These are phyloP conservation scores for Phanerodontia chrysosporium DNA, from an alignment of 768 basidiomycete genomes.

Conservation along the genomic window DNA sequence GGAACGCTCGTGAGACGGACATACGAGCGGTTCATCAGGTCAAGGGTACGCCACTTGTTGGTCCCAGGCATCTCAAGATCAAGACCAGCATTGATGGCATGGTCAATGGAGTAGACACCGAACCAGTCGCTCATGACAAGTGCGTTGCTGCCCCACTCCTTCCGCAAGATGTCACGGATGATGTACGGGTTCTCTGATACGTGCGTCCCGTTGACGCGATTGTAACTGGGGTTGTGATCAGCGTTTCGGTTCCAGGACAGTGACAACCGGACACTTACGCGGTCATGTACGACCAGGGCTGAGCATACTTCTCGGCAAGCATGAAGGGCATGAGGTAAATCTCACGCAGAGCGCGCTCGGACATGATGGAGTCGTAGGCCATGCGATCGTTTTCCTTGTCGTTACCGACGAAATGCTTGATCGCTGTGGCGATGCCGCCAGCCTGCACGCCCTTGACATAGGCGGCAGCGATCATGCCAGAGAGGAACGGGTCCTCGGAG, in stretches of 20 bases:
- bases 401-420: constrained; percentile 82
- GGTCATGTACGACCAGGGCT: constrained; percentile 60
- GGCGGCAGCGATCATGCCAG: constrained; percentile 63
- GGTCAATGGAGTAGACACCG: constrained; percentile 64
- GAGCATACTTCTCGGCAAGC: constrained; percentile 45
- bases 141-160: constrained; percentile 74
- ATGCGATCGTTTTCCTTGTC: constrained; percentile 80
- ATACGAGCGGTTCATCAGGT: constrained; percentile 54
- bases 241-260: too few species aligned
- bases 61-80: constrained; percentile 79
- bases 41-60: constrained; percentile 73
- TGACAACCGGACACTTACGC: too few species aligned
- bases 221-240: constrained; percentile 55
- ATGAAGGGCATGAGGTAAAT: constrained; percentile 63
- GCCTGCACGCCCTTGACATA: constrained; percentile 77
- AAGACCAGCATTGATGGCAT: constrained; percentile 59
- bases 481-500: constrained; percentile 74
- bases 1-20: not conserved
- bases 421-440: constrained; percentile 69
- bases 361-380: constrained; percentile 50
- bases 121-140: constrained; percentile 86
- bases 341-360: constrained; percentile 51
- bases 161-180: constrained; percentile 56
- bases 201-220: constrained; percentile 75
- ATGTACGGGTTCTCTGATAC: constrained; percentile 61